These are phyloP conservation scores for Phalaenopsis equestris DNA, from an alignment of 106 monocot species.

Conservation along the genomic window DNA sequence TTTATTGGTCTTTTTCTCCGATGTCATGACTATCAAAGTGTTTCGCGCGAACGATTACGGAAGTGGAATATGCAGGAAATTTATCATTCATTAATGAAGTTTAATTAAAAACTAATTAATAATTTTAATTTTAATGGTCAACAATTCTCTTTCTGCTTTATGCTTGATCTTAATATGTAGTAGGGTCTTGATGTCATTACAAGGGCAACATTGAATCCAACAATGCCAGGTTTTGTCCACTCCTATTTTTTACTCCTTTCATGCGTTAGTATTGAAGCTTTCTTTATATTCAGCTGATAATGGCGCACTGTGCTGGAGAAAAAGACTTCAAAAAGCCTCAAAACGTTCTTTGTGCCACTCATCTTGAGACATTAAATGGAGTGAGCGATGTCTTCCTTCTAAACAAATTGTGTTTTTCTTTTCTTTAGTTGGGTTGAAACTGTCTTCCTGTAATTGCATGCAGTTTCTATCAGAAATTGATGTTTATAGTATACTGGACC, in stretches of 20 bases:
- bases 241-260: background rate
- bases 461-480: constrained; percentile 11
- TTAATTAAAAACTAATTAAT: no score
- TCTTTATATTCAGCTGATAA: constrained; percentile 2
- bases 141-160: no score
- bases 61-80: no score
- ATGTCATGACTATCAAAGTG: no score
- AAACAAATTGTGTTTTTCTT: background rate
- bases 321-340: constrained; percentile 5
- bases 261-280: background rate
- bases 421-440: background rate
- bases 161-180: no score
- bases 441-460: background rate
- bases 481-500: constrained; percentile 1
- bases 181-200: no score
- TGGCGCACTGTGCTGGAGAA: constrained; percentile 1
- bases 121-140: no score
- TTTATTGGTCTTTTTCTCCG: no score
- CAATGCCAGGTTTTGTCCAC: no score
- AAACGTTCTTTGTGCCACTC: background rate
- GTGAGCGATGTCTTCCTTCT: background rate
- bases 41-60: no score
- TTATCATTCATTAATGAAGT: no score
- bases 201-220: no score
- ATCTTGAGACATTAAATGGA: background rate